Evolutionary conservation across 768 basidiomycete genomes (phyloP).

Genomic region (Nidularia sp.): DNA sequence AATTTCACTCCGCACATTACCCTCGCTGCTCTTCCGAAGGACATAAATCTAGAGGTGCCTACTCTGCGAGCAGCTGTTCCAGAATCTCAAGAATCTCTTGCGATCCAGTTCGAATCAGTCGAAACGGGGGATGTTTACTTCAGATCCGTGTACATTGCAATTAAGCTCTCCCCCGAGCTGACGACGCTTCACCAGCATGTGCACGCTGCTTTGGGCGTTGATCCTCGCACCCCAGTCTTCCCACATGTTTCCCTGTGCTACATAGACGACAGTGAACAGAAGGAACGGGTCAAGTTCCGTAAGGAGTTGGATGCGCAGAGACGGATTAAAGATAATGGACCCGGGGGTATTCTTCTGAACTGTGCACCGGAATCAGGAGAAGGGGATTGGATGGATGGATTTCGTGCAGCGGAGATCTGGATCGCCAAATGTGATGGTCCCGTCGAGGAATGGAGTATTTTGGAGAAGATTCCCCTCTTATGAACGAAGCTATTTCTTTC

Average conservation of each 20-base stretch:
- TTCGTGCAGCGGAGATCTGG: conserved; percentile 53
- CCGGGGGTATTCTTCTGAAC: conserved; percentile 23
- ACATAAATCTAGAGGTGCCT: conserved; percentile 17
- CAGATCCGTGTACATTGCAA: conserved; percentile 62
- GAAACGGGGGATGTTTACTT: conserved; percentile 61
- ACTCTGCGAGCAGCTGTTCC: conserved; percentile 38
- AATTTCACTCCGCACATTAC: conserved; percentile 70
- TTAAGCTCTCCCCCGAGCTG: conserved; percentile 43
- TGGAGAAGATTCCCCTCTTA: conserved; percentile 24
- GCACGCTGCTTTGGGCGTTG: conserved; percentile 28
- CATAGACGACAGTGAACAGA: conserved; percentile 60
- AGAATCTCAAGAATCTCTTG: conserved; percentile 23
- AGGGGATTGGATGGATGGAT: conserved; percentile 34
- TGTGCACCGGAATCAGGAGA: conserved; percentile 19
- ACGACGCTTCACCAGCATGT: conserved; percentile 44
- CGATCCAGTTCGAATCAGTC: conserved; percentile 48
- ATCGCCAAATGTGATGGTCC: conserved; percentile 54
- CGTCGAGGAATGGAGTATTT: conserved; percentile 53
- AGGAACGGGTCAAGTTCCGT: conserved; percentile 46
- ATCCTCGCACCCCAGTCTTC: conserved; percentile 50
- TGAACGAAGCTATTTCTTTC: not conserved
- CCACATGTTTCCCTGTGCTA: conserved; percentile 78
- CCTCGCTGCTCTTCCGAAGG: conserved; percentile 40
- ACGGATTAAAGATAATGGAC: conserved; percentile 18
- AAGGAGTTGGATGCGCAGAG: conserved; percentile 33